Percentiles rank a stretch among this genome's conserved stretches.
Evolutionary conservation across 2,329 filamentous ascomycete genomes (phyloP).

Genomic region (Trichoderma simmonsii): DNA sequence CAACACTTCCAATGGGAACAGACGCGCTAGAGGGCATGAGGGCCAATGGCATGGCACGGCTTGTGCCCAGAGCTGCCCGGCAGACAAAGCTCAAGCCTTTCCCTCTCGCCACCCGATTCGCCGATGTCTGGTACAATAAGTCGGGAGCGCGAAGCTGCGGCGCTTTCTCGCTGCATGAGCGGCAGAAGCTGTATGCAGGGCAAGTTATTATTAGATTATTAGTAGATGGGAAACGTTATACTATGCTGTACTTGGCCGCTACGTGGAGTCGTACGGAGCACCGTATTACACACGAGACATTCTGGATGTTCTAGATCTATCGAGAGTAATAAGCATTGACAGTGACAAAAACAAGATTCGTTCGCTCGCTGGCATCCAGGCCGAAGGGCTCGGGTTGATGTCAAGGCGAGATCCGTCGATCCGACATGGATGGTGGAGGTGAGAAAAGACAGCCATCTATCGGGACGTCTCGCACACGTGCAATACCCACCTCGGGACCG

Average conservation of each 20-base stretch:
- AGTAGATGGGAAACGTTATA: background rate
- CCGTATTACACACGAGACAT: background rate
- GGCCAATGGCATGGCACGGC: background rate
- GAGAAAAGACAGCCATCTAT: background rate
- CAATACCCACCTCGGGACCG: background rate
- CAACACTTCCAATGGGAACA: background rate
- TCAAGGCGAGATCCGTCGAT: background rate
- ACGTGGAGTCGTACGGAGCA: background rate
- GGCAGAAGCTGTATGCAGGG: background rate
- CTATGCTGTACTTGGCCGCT: background rate
- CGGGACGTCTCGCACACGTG: background rate
- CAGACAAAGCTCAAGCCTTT: background rate
- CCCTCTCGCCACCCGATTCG: conserved; percentile 11
- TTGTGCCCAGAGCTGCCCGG: background rate
- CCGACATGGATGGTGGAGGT: background rate
- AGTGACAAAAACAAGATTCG: background rate
- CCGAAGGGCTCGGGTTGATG: background rate
- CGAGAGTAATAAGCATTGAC: background rate
- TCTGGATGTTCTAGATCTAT: background rate
- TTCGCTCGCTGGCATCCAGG: background rate
- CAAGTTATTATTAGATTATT: background rate
- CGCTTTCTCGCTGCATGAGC: background rate
- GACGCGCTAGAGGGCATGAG: background rate
- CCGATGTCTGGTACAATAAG: background rate
- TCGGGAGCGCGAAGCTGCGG: background rate